Conservation (phyloP, 352 stramenopile genomes). For the Discostella stelligera region DNA sequence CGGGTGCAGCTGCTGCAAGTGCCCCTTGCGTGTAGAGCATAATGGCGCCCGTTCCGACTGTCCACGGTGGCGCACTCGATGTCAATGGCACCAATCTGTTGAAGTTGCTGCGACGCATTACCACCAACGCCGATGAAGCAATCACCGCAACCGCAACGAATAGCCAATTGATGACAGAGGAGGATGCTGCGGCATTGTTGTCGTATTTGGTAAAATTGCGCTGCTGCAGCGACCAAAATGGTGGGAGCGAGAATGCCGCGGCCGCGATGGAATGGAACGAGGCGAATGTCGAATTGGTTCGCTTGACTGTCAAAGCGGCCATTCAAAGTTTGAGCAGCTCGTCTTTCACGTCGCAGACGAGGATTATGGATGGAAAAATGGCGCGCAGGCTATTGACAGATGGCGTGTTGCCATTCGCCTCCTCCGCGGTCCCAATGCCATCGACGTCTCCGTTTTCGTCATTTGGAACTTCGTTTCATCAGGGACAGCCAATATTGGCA, state of each 20-base stretch:
- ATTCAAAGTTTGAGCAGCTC: slow-evolving; percentile 4
- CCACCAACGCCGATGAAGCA: background rate
- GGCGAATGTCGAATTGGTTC: background rate
- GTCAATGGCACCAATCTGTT: background rate
- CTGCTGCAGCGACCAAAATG: background rate
- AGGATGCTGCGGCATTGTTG: slow-evolving; percentile 6
- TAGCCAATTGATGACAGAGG: background rate
- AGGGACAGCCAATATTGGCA: background rate
- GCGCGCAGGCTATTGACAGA: slow-evolving; percentile 39
- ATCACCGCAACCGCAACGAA: background rate
- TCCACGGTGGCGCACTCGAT: too few relatives aligned
- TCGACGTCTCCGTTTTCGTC: background rate
- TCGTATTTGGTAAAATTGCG: slow-evolving; percentile 4
- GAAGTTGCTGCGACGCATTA: background rate
- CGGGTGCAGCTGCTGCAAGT: too few relatives aligned
- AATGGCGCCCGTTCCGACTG: background rate
- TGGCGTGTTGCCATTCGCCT: slow-evolving; percentile 45
- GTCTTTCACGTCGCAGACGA: background rate
- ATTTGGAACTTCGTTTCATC: background rate
- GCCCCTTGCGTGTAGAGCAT: too few relatives aligned
- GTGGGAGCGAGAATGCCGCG: background rate
- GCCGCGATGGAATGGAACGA: slow-evolving; percentile 3
- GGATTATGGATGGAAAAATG: slow-evolving; percentile 25
- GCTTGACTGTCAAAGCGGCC: background rate
- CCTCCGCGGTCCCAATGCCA: background rate